Conservation (phyloP, 2,329 filamentous ascomycete species). For the Aschersonia sp. region DNA sequence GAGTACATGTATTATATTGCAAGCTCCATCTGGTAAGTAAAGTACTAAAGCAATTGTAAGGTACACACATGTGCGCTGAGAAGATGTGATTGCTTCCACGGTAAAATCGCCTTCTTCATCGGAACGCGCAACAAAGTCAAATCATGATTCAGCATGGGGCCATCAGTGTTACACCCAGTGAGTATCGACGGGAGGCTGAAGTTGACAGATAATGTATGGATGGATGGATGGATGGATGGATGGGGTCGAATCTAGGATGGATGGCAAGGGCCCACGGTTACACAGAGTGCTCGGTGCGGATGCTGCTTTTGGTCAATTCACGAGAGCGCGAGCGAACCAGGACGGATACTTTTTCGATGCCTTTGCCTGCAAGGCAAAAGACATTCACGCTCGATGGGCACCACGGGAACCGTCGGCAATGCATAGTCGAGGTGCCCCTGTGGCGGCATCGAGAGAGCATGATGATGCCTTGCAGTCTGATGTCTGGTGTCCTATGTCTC, state of each 20-base stretch:
- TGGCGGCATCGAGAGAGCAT: background rate
- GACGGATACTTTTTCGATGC: too few relatives aligned
- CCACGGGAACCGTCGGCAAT: too few relatives aligned
- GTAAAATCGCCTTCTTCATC: too few relatives aligned
- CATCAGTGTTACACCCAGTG: background rate
- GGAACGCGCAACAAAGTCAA: background rate
- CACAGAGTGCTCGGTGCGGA: background rate
- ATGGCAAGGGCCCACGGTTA: background rate
- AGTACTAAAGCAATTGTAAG: too few relatives aligned
- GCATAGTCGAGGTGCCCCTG: too few relatives aligned
- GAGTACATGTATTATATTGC: too few relatives aligned
- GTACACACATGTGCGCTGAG: too few relatives aligned
- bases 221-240: too few relatives aligned
- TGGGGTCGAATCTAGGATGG: background rate
- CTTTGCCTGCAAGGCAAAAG: too few relatives aligned
- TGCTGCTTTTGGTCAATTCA: background rate
- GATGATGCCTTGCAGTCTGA: background rate
- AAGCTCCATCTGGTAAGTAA: too few relatives aligned
- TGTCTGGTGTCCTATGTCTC: background rate
- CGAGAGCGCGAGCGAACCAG: background rate
- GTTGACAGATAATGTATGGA: background rate
- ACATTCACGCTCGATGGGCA: too few relatives aligned
- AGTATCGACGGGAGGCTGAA: background rate
- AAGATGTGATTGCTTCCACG: too few relatives aligned
- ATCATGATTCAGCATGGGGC: background rate